Conservation (phyloP, 116 monocot species). For the Iris pallida region DNA sequence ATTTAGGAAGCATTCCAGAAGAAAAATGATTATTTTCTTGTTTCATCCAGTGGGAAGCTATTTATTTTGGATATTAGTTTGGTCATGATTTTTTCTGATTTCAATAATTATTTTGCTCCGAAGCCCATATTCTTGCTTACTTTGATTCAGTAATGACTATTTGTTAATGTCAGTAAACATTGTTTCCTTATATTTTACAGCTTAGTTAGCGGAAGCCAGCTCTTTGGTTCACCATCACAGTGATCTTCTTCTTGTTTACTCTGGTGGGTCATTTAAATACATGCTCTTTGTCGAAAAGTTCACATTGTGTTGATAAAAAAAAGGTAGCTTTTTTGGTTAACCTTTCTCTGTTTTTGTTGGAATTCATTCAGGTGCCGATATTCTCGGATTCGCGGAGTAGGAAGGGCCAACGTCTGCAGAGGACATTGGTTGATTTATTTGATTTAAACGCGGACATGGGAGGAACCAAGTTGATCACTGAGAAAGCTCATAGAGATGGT, state of each 20-base stretch:
- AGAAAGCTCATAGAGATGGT: constrained; percentile 27
- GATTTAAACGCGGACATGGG: constrained; percentile 27
- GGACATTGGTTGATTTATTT: constrained; percentile 30
- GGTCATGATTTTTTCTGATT: too few relatives aligned
- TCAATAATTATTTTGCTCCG: neutral
- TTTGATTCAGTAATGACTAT: too few relatives aligned
- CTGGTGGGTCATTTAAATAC: constrained; percentile 3
- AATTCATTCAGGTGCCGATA: constrained; percentile 10
- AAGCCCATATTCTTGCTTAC: neutral
- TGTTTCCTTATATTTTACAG: too few relatives aligned
- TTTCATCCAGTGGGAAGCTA: too few relatives aligned
- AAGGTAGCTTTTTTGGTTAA: neutral
- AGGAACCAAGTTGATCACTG: constrained; percentile 19
- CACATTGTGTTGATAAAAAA: too few relatives aligned
- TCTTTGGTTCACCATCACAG: neutral
- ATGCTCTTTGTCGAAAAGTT: neutral
- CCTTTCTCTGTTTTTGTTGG: neutral
- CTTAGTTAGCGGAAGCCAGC: neutral
- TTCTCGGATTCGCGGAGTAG: constrained; percentile 3
- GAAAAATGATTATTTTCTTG: too few relatives aligned
- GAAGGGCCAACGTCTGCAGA: neutral
- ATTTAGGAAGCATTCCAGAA: too few relatives aligned
- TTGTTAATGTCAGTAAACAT: too few relatives aligned
- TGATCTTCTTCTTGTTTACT: neutral
- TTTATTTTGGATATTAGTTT: too few relatives aligned